Base-by-base conservation (phyloP, 2,329 filamentous ascomycete species). In the Phyllosticta citrichinensis region DNA sequence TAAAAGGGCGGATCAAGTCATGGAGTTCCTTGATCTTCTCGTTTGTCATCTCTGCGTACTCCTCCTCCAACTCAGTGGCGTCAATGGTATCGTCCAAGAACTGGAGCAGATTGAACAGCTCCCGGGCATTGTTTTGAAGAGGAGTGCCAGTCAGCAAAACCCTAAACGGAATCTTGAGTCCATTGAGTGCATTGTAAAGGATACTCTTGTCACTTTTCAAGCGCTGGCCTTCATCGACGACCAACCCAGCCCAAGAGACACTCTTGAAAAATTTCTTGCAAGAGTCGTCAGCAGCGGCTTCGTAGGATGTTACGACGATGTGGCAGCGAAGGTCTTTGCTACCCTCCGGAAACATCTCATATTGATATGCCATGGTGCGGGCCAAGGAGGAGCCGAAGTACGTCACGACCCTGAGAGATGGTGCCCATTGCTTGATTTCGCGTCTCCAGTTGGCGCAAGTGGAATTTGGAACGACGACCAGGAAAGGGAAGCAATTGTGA, bases 371-470 rank as follows among this genome's bases (percentile, higher is more conserved):
- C 62, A 96, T 82, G 47, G 89, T 84, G 65, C 94, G 88, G 17
- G 91, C 81, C 56, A 82, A 81, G 57, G 81, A 82, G 17, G 87
- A 87, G 54, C 94, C 94, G 71, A 95, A 95, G 71, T 94, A 97
- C 0, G 91, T 87, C n/a, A 97, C 91, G 6, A 96, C 91, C 52
- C 91, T 85, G 40, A 97, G 76, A 6, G 83, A 84, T 1, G 93
- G 93, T 0, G 88, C 87, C 93, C 93, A 99, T 66, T 89, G 87
- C 76, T 96, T 95, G 73, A 97, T 91, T 71, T 99, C 94, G 56
- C 93, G 86, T 5, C 93, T 88, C 93, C 94, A 99, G 71, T 99
- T 99, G n/a, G 91, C 85, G 72, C 91, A 96, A 0, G 94, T 99
- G 0, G 93, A 87, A 70, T 97, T 97, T 0, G 94, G 94, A 0